Conservation (phyloP, 495 filamentous ascomycete species). For the Emericellopsis terricola region DNA sequence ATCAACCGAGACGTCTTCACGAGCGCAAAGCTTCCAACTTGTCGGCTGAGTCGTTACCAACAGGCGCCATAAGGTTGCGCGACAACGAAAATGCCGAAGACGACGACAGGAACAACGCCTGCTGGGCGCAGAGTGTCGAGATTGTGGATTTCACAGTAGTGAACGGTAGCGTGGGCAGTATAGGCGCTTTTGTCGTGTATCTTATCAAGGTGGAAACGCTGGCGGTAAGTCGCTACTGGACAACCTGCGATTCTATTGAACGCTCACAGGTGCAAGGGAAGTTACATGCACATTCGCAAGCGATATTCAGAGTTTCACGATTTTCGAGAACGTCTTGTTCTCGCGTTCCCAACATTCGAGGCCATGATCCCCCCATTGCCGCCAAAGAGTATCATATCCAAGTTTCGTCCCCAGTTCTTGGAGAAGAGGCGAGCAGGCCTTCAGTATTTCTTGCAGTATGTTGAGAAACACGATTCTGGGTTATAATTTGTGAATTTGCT, state of each 20-base stretch:
- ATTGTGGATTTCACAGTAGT: slow-evolving; percentile 31
- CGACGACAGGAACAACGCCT: slow-evolving; percentile 29
- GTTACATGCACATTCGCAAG: slow-evolving; percentile 35
- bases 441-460: slow-evolving; percentile 39
- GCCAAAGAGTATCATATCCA: slow-evolving; percentile 34
- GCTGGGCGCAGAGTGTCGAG: slow-evolving; percentile 37
- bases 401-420: slow-evolving; percentile 32
- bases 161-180: slow-evolving; percentile 28
- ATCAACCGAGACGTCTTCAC: slow-evolving; percentile 1
- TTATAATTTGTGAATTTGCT: slow-evolving; percentile 1
- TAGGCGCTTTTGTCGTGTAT: slow-evolving; percentile 40
- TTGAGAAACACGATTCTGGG: background rate
- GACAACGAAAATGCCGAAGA: slow-evolving; percentile 30
- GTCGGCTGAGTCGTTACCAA: slow-evolving; percentile 24
- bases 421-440: slow-evolving; percentile 33
- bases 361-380: slow-evolving; percentile 36
- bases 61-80: slow-evolving; percentile 30
- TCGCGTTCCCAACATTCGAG: slow-evolving; percentile 34
- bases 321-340: slow-evolving; percentile 26
- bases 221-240: slow-evolving; percentile 12
- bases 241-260: too few relatives aligned
- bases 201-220: slow-evolving; percentile 35
- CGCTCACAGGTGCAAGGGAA: slow-evolving; percentile 16
- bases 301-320: slow-evolving; percentile 42
- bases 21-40: slow-evolving; percentile 17